These are phyloP conservation scores for Neofusicoccum laricinum DNA, from an alignment of 2,329 filamentous ascomycete species.

Conservation along the genomic window DNA sequence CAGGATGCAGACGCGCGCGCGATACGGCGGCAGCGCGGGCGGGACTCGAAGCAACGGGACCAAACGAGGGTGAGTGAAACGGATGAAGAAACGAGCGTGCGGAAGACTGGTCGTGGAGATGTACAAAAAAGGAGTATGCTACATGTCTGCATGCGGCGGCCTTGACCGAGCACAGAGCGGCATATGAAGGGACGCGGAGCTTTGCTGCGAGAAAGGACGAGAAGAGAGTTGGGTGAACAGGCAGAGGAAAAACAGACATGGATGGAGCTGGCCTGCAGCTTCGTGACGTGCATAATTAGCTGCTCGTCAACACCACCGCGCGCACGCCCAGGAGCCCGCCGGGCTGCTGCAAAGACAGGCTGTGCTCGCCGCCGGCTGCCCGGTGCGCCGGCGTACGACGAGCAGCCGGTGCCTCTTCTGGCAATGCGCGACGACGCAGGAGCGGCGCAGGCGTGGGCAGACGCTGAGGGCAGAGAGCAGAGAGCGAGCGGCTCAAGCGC, in stretches of 20 bases:
- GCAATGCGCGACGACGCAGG: conserved; percentile 14
- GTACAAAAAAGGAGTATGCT: conserved; percentile 14
- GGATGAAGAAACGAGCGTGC: conserved; percentile 26
- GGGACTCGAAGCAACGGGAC: conserved; percentile 20
- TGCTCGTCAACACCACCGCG: conserved; percentile 14
- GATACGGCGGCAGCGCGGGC: conserved; percentile 17
- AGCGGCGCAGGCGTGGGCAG: neutral
- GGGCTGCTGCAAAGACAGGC: neutral
- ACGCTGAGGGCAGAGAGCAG: conserved; percentile 7
- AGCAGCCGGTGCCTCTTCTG: conserved; percentile 1
- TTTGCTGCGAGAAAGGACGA: conserved; percentile 14
- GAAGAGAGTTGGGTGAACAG: conserved; percentile 10
- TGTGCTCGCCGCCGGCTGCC: conserved; percentile 9
- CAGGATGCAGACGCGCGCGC: conserved; percentile 17
- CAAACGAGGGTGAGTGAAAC: conserved; percentile 31
- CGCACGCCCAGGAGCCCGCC: neutral
- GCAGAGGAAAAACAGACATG: conserved; percentile 17
- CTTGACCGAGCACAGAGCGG: conserved; percentile 5
- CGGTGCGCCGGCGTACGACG: conserved; percentile 10
- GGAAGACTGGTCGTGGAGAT: conserved; percentile 14
- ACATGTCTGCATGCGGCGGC: conserved; percentile 16
- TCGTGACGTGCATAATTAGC: conserved; percentile 16
- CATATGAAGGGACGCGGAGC: conserved; percentile 6
- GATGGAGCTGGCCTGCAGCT: conserved; percentile 16
- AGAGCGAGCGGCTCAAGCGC: conserved; percentile 15